Conservation (phyloP, 345 rosid species). For the Populus deltoides region DNA sequence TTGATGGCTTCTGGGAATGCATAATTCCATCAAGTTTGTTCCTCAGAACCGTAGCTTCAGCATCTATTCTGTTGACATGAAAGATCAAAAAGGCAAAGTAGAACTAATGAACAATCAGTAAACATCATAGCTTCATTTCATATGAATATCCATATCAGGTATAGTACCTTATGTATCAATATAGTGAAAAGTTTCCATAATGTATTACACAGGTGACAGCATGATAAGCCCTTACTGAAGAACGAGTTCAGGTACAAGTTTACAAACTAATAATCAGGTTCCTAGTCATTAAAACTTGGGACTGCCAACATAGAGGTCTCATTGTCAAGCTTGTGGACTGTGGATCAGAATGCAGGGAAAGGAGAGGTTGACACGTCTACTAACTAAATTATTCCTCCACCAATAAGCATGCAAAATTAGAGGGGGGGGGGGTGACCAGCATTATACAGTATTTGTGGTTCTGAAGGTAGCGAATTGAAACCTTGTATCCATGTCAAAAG, state of each 20-base stretch:
- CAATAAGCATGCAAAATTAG: background rate
- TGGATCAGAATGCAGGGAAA: background rate
- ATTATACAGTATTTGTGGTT: background rate
- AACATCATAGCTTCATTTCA: background rate
- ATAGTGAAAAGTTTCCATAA: background rate
- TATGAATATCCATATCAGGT: background rate
- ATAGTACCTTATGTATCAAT: background rate
- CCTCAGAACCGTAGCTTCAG: constrained; percentile 63
- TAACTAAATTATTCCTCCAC: background rate
- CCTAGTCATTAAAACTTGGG: background rate
- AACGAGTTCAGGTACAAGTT: background rate
- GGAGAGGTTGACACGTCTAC: background rate
- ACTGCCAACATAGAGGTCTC: background rate
- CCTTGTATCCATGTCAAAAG: background rate
- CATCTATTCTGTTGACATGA: constrained; percentile 62
- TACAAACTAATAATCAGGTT: background rate
- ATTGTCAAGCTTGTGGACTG: background rate
- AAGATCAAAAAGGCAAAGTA: constrained; percentile 11
- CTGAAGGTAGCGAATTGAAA: background rate
- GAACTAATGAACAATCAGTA: constrained; percentile 3
- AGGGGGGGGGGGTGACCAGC: background rate
- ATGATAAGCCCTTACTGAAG: background rate
- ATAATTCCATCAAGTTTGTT: constrained; percentile 56
- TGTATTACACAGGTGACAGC: background rate
- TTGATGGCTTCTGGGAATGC: constrained; percentile 30